Evolutionary conservation across 352 stramenopile genomes (phyloP).

Genomic region (Labyrinthula sp.): DNA sequence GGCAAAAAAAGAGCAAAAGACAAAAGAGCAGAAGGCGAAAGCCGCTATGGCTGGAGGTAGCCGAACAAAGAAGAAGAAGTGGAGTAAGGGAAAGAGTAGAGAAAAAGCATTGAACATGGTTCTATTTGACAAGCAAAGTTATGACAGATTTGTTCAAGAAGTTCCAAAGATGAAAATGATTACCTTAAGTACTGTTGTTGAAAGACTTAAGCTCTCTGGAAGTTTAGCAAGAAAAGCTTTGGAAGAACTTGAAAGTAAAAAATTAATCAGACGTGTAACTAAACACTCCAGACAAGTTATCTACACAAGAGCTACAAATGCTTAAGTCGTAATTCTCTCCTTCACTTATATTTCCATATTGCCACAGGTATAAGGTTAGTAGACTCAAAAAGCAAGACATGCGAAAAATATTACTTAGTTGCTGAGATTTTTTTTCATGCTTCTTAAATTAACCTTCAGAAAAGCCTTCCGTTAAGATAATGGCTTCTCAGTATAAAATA

Average conservation of each 20-base stretch:
- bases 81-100: constrained; percentile 98
- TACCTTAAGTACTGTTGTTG: constrained; percentile 87
- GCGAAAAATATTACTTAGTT: too few species aligned
- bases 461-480: too few species aligned
- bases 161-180: constrained; percentile 99
- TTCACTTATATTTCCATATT: too few species aligned
- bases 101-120: constrained; percentile 99
- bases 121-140: constrained; percentile 96
- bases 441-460: too few species aligned
- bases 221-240: constrained; percentile 86
- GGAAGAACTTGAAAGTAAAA: constrained; percentile 77
- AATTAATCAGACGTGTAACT: constrained; percentile 77
- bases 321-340: too few species aligned
- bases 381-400: too few species aligned
- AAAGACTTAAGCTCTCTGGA: constrained; percentile 96
- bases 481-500: too few species aligned
- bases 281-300: constrained; percentile 87
- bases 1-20: constrained; percentile 80
- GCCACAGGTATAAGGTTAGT: too few species aligned
- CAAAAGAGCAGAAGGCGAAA: constrained; percentile 99
- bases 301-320: constrained; percentile 79
- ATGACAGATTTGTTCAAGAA: constrained; percentile 85
- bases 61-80: constrained; percentile 99
- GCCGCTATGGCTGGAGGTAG: constrained; percentile 91
- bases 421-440: too few species aligned